A percentile compares a stretch with the other conserved stretches of the same genome.
Evolutionary conservation across 2,329 filamentous ascomycete genomes (phyloP).

Genomic region (Pseudogymnoascus sp.): DNA sequence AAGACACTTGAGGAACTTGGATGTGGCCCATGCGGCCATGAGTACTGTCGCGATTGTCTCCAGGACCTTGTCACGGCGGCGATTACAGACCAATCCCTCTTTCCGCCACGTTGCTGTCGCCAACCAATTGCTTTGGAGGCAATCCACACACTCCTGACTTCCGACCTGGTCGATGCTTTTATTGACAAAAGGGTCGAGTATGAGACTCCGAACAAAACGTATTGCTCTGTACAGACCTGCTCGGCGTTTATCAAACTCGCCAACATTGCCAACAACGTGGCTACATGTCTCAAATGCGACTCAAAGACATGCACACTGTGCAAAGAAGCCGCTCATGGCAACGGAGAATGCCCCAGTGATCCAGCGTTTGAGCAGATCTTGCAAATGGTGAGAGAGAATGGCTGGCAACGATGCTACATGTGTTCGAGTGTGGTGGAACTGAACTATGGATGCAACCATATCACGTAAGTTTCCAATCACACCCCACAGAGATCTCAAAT

Average conservation of each 20-base stretch:
- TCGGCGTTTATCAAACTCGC: slow-evolving; percentile 38
- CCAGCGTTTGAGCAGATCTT: slow-evolving; percentile 34
- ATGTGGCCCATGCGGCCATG: slow-evolving; percentile 35
- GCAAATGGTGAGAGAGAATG: slow-evolving; percentile 33
- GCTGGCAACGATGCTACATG: slow-evolving; percentile 44
- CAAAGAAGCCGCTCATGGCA: slow-evolving; percentile 38
- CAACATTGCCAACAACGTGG: slow-evolving; percentile 30
- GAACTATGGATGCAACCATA: slow-evolving; percentile 46
- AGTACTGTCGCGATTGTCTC: slow-evolving; percentile 47
- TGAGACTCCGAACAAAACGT: slow-evolving; percentile 40
- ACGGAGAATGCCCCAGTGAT: slow-evolving; percentile 44
- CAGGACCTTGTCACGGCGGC: slow-evolving; percentile 36
- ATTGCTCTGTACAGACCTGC: slow-evolving; percentile 42
- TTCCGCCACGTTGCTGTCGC: slow-evolving; percentile 48
- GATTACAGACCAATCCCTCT: slow-evolving; percentile 43
- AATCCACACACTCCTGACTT: slow-evolving; percentile 32
- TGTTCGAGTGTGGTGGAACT: slow-evolving; percentile 45
- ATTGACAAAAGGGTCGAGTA: slow-evolving; percentile 42
- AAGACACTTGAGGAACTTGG: slow-evolving; percentile 15
- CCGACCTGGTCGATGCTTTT: slow-evolving; percentile 32
- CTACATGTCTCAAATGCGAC: slow-evolving; percentile 37
- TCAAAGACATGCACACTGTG: slow-evolving; percentile 43
- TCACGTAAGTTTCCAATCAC: slow-evolving; percentile 39
- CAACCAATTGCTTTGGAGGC: slow-evolving; percentile 33
- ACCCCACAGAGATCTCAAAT: not conserved